Base-by-base conservation (phyloP, 306 rosid genomes). In the Prunus dulcis region DNA sequence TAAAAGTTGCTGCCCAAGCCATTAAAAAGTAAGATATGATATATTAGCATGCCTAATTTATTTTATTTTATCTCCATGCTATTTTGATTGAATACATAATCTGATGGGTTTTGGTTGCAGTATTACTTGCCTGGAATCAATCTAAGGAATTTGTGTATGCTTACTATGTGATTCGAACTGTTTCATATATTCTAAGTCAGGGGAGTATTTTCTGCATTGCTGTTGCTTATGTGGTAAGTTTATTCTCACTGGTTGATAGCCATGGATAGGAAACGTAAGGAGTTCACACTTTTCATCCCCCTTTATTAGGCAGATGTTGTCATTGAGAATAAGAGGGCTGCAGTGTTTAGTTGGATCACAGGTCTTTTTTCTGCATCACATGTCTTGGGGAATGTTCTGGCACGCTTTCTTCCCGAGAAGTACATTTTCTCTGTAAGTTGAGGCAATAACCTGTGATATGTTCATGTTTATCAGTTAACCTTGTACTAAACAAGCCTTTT, bases 121-220 rank as follows among this genome's bases (percentile, higher is more conserved):
- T 81, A 62, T 61, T 90, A 78, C 91, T 90, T 77, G 85, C 81
- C 9, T 84, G 86, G 86, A 70, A 86, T 71, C 86, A 83, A 13
- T 79, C 89, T 3, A 83, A 78, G 83, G 88, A 64, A 79, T 84
- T 75, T 73, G 89, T 90, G 67, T 90, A 90, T 73, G 91, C 89
- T 67, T 90, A 90, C 73, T 88, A 90, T 13, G 91, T 67, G 55
- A 61, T 84, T 49, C 89, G 88, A 64, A 88, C 89, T 34, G 22
- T 90, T 83, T 83, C 96, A 23, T 79, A 72, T 74, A 86, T 90
- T 64, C 73, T 90, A 61, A 90, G 88, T 85, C 90, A 86, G 83
- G 96, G 96, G 52, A 90, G 89, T 76, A 86, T 82, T 47, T 90
- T 88, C 89, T 88, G 92, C 87, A 81, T 90, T 23, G 71, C 90